Percentiles rank a stretch among this genome's conserved stretches.
phyloP scores from a whole-genome alignment of 1,284 basidiomycete genomes.

The Cryptococcus sp. region DNA sequence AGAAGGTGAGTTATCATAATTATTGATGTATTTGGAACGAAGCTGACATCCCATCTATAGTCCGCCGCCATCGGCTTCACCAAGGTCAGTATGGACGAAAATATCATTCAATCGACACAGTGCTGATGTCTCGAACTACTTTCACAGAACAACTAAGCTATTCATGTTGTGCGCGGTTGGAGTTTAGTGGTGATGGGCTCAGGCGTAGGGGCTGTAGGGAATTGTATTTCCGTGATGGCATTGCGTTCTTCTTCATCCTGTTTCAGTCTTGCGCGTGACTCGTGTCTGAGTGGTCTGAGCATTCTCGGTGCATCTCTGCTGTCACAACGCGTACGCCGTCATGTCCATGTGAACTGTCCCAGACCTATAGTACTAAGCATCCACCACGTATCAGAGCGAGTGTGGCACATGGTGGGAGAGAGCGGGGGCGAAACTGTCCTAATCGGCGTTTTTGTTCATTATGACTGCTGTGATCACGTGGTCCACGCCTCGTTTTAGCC shows the following conservation, averaged over 20 bases:
- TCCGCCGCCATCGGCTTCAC: constrained; percentile 86
- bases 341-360: too few species aligned
- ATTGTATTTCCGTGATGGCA: constrained; percentile 26
- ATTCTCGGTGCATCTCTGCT: too few species aligned
- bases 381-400: too few species aligned
- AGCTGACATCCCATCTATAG: constrained; percentile 20
- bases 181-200: neutral
- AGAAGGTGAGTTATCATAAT: constrained; percentile 63
- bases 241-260: constrained; percentile 15
- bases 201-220: constrained; percentile 8
- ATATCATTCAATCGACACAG: neutral
- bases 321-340: too few species aligned
- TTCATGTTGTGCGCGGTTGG: neutral
- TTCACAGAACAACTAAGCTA: constrained; percentile 38
- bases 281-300: too few species aligned
- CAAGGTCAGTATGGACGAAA: constrained; percentile 67
- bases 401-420: too few species aligned
- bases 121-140: constrained; percentile 8
- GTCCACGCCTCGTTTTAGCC: too few species aligned
- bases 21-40: neutral
- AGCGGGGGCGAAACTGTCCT: too few species aligned
- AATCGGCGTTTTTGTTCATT: too few species aligned
- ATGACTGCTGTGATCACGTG: too few species aligned
- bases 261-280: too few species aligned
- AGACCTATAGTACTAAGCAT: too few species aligned